phyloP scores from a whole-genome alignment of 768 basidiomycete species.

The Mycena vulgaris region DNA sequence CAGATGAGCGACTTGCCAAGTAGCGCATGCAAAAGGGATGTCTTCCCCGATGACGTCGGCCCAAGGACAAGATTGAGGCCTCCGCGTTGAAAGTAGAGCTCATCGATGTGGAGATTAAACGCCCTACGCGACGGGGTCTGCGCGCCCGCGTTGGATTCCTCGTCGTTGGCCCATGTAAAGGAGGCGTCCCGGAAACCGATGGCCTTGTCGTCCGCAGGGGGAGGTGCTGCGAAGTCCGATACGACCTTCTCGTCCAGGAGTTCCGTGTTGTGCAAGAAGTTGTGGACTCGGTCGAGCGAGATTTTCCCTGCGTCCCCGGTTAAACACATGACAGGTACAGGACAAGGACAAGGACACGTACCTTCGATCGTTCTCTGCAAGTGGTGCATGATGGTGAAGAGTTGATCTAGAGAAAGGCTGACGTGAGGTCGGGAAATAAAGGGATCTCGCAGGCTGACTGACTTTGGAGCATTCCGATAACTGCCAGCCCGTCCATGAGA shows the following conservation, averaged over 20 bases:
- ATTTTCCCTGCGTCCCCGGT: no score
- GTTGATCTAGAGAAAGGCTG: slow-evolving; percentile 60
- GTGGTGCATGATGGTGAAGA: no score
- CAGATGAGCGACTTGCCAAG: slow-evolving; percentile 51
- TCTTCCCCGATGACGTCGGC: slow-evolving; percentile 69
- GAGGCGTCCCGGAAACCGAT: slow-evolving; percentile 69
- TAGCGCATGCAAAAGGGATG: slow-evolving; percentile 76
- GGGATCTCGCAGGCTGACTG: no score
- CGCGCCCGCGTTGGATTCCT: slow-evolving; percentile 43
- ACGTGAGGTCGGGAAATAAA: no score
- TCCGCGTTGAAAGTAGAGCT: slow-evolving; percentile 68
- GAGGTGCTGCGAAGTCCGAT: no score
- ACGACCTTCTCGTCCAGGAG: slow-evolving; percentile 64
- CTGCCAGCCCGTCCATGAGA: no score
- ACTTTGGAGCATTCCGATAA: no score
- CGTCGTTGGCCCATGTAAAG: slow-evolving; percentile 71
- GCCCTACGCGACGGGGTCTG: slow-evolving; percentile 58
- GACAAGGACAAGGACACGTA: no score
- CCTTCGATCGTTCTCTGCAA: no score
- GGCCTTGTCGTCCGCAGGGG: slow-evolving; percentile 49
- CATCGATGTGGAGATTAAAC: slow-evolving; percentile 68
- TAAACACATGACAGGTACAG: no score
- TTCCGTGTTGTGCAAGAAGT: slow-evolving; percentile 62
- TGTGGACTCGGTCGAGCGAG: slow-evolving; percentile 51
- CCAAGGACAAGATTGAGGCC: slow-evolving; percentile 73